Base-by-base conservation (phyloP, 768 basidiomycete species). In the Pisolithus sp. region DNA sequence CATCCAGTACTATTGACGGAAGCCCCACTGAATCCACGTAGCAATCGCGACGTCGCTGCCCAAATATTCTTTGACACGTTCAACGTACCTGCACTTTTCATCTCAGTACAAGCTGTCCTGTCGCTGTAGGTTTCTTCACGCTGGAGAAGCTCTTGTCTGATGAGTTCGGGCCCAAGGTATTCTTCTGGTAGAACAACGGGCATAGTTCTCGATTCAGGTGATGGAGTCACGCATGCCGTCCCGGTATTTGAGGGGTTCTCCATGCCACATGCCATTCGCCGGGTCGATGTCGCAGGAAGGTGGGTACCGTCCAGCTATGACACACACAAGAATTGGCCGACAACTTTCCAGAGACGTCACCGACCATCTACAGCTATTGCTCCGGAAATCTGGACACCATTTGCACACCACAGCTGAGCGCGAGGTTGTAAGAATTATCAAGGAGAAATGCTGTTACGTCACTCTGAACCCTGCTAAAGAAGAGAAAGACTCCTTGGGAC, bases 41-140 rank as follows among this genome's bases (percentile, higher is more conserved):
- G 83, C 65, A 98, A 99, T 71, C 83, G 96, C 56, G 96, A 98
- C 68, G 80, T 93, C 40, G 93, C 94, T 13, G 95, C 96, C 8
- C 94, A 97, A 71, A 96, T 98, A 71, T 95, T 99, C 73, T 99
- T 98, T 68, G 96, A 99, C 66, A 98, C 96, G 12, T 99, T 98
- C 81, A 99, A 99, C 67, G 96, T 97, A 28, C 96, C 96, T 28
- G 96, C 96, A 5, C 73, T 99, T 51, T 97, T 92, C 72, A 93
- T 87, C 36, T 94, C 93, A 40, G 92, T 99, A 4, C 96, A 99
- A 71, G 96, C 96, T 20, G 95, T 99, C 18, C 74, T 99, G 46
- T 93, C 93, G 55, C 72, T 99, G 93, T 97, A 65, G 66, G 89
- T 75, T 1, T n/a, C 44, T 38, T 42, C n/a, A 43, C 26, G 7